phyloP scores from a whole-genome alignment of 106 monocot genomes.

The Alisma plantagoaquatica region DNA sequence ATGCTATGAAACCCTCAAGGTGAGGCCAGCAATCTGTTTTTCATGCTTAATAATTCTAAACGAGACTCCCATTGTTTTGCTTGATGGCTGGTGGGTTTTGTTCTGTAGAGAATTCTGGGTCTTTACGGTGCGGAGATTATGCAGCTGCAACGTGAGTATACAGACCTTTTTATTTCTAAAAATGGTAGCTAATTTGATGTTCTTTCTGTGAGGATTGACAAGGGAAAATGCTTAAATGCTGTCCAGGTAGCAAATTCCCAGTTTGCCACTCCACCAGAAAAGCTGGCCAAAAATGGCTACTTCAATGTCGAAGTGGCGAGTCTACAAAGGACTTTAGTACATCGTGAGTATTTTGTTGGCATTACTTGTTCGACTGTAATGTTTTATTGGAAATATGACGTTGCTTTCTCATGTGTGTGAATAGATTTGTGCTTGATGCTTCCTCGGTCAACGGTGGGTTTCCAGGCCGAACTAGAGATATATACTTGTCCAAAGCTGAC shows the following conservation, averaged over 20 bases:
- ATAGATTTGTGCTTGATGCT: not conserved
- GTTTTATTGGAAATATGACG: not conserved
- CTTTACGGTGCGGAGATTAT: constrained; percentile 27
- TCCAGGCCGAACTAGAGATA: not conserved
- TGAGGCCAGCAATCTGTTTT: constrained; percentile 3
- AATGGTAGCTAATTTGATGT: too few relatives aligned
- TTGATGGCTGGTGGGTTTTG: not conserved
- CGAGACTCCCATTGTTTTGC: not conserved
- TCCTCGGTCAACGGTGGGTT: not conserved
- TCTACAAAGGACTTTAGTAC: not conserved
- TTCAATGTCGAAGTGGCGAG: not conserved
- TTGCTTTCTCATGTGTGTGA: not conserved
- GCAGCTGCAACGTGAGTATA: not conserved
- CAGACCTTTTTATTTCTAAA: not conserved
- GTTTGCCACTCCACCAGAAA: not conserved
- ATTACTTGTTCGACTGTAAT: not conserved
- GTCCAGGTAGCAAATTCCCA: not conserved
- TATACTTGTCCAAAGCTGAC: too few relatives aligned
- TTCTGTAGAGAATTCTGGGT: constrained; percentile 53
- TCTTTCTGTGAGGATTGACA: not conserved
- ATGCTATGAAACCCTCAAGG: constrained; percentile 79
- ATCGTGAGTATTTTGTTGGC: not conserved
- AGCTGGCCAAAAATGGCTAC: too few relatives aligned
- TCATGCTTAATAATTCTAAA: not conserved
- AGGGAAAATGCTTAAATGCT: not conserved